Evolutionary conservation across 768 basidiomycete species (phyloP).

Genomic region (Amanita brunnescens): DNA sequence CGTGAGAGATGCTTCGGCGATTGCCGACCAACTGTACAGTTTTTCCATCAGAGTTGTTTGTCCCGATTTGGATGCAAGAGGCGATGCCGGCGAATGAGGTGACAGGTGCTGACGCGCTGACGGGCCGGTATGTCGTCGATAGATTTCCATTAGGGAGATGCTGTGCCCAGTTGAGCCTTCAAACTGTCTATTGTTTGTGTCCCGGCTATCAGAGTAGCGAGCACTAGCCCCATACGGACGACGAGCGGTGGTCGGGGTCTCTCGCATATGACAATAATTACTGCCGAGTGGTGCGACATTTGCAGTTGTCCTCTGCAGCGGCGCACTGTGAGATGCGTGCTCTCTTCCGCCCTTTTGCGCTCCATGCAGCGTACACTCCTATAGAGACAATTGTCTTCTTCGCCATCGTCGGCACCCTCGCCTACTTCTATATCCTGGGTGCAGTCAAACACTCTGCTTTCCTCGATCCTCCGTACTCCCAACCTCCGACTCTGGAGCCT

Average conservation of each 20-base stretch:
- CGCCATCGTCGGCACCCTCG: conserved; percentile 82
- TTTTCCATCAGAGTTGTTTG: conserved; percentile 24
- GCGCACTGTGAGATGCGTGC: conserved; percentile 35
- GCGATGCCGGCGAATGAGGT: too few species aligned
- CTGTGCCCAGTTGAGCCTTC: too few species aligned
- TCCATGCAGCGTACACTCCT: conserved; percentile 65
- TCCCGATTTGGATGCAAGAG: too few species aligned
- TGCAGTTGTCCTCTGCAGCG: background rate
- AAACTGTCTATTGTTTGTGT: too few species aligned
- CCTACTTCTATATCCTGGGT: conserved; percentile 89
- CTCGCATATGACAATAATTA: background rate
- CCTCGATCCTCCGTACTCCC: conserved; percentile 42
- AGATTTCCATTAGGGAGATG: too few species aligned
- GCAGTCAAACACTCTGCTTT: conserved; percentile 86
- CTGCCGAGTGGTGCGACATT: conserved; percentile 4
- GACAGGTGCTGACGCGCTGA: too few species aligned
- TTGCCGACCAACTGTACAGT: conserved; percentile 34
- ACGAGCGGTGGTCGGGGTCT: background rate
- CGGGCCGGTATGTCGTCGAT: too few species aligned
- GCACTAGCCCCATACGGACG: too few species aligned
- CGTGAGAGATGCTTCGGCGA: conserved; percentile 18
- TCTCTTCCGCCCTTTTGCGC: conserved; percentile 57
- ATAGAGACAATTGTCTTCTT: conserved; percentile 90
- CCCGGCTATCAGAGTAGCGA: too few species aligned
- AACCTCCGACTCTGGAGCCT: conserved; percentile 39